Base-by-base conservation (phyloP, 2,329 filamentous ascomycete genomes). In the Shiraia bambusicola region DNA sequence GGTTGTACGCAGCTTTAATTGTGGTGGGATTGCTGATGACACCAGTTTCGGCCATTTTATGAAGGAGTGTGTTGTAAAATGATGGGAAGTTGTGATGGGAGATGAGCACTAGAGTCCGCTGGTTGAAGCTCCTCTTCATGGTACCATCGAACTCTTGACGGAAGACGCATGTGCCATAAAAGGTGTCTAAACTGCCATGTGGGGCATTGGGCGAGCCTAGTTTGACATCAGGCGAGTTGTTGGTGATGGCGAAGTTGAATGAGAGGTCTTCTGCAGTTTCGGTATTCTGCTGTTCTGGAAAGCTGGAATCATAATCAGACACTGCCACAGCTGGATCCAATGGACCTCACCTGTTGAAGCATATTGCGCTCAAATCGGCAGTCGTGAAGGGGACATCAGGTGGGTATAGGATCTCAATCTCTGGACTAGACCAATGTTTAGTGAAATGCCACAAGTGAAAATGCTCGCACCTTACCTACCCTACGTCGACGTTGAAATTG, bases 151-250 rank as follows among this genome's bases (percentile, higher is more conserved):
- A 69, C 42, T 71, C 67, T 44, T 71, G 69, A 31, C 69, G 68
- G 36, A 72, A 72, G 36, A 72, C 53, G 31, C 65, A 70, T 25
- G 54, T 61, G 19, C 56, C 68, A 39, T 67, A 65, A 40, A 72
- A 60, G 12, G 56, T 56, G 31, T 52, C 60, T 9, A 64, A 45
- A 42, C 66, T 72, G 22, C 68, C 69, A 52, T 71, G 54, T n/a
- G 68, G 69, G 12, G 65, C 47, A 32, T 63, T 61, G 12, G 69
- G 67, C 11, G 68, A 70, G 34, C 42, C 60, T 8, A 72, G 52
- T 19, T 49, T 79, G 31, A 87, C 80, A 46, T 86, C 82, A 3
- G 83, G 83, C 7, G 69, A 72, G 48, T 69, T 66, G 49, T 72
- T 72, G 37, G 54, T 59, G 29, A 71, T 60, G 34, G 65, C 62